Evolutionary conservation across 208 protist genomes (phyloP).

Genomic region (Leishmania tropica): DNA sequence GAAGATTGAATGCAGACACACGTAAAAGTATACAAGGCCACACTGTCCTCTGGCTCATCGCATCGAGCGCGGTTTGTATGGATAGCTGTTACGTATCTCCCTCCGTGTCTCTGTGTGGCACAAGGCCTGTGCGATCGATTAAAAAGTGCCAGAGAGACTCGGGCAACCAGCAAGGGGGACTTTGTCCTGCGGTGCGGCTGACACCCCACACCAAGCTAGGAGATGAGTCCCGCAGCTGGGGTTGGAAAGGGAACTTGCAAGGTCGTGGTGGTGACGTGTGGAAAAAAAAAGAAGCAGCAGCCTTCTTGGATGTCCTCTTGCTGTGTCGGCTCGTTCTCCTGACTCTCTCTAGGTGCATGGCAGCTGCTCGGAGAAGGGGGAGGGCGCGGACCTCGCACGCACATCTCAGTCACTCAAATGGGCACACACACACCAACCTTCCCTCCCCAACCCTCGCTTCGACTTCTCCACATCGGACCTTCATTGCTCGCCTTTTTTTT

Average conservation of each 20-base stretch:
- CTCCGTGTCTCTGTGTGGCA: background rate
- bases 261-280: background rate
- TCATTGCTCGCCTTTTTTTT: background rate
- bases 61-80: background rate
- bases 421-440: background rate
- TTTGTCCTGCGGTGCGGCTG: background rate
- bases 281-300: background rate
- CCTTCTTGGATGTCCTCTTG: background rate
- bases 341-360: background rate
- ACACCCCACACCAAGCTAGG: background rate
- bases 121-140: background rate
- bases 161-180: background rate
- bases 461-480: background rate
- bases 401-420: background rate
- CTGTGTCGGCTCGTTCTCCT: background rate
- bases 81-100: background rate
- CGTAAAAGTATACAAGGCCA: background rate
- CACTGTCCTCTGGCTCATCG: background rate
- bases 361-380: background rate
- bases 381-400: background rate
- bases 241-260: background rate
- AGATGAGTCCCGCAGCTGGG: background rate
- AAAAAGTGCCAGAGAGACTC: background rate
- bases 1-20: conserved; percentile 25
- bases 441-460: background rate